These are phyloP conservation scores for Inga leiocalycina DNA, from an alignment of 306 rosid species.

Conservation along the genomic window DNA sequence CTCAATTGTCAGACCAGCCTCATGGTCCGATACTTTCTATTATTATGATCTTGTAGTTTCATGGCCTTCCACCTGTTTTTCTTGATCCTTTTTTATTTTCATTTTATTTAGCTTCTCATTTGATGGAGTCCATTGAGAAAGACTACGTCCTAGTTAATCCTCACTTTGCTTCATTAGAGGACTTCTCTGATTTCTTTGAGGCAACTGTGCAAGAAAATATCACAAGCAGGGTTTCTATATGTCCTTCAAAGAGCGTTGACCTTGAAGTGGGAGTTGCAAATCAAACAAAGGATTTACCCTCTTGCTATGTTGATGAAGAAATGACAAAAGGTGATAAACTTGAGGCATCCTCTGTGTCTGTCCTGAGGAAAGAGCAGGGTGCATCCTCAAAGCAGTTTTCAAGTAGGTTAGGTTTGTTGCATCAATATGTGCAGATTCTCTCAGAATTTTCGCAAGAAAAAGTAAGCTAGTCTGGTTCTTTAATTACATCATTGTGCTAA, in stretches of 20 bases:
- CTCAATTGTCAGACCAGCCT: conserved; percentile 46
- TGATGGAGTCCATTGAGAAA: conserved; percentile 82
- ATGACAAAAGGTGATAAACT: conserved; percentile 35
- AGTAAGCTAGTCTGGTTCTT: conserved; percentile 48
- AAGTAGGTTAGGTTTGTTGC: conserved; percentile 60
- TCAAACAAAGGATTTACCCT: conserved; percentile 40
- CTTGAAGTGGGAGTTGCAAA: conserved; percentile 37
- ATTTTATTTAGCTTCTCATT: conserved; percentile 62
- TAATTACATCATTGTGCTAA: neutral
- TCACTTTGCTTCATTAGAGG: conserved; percentile 59
- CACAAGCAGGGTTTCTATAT: conserved; percentile 42
- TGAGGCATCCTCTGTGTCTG: conserved; percentile 37
- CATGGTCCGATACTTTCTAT: conserved; percentile 53
- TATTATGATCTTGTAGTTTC: conserved; percentile 23
- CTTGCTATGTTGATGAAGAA: conserved; percentile 40
- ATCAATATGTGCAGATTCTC: conserved; percentile 68
- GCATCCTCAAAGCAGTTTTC: conserved; percentile 64
- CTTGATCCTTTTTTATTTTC: conserved; percentile 19
- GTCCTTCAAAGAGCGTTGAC: conserved; percentile 43
- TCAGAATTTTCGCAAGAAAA: conserved; percentile 69
- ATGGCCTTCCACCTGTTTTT: conserved; percentile 16
- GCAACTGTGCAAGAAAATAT: conserved; percentile 43
- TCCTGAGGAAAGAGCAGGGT: conserved; percentile 57
- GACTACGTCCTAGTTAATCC: conserved; percentile 78
- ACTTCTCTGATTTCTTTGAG: conserved; percentile 63